Base-by-base conservation (phyloP, 2,329 filamentous ascomycete species). In the Hypocrella siamensis region DNA sequence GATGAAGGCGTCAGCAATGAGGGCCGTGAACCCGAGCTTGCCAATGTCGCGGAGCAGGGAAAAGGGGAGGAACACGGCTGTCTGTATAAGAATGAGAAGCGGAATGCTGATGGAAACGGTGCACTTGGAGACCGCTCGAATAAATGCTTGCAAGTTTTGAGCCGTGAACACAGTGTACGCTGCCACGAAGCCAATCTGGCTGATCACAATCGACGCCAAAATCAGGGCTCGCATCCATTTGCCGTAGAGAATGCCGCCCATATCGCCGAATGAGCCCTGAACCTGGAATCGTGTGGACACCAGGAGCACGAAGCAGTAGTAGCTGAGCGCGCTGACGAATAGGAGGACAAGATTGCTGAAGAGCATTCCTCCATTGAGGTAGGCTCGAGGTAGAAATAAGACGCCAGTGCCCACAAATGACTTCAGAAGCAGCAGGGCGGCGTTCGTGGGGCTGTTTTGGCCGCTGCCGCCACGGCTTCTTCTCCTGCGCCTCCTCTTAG, bases 401-500 rank as follows among this genome's bases (percentile, higher is more conserved):
- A 96, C 88, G 34, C 88, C 88, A 1, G 90, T 98, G 15, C 92
- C 90, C 30, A 98, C 90, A 49, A 98, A 98, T 0, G 88, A 96
- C 61, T 98, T 98, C 42, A 98, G 73, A 26, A 98, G 65, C 33
- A 98, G 67, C 43, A 94, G 56, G 9, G 81, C 77, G 8, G 90
- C 88, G 38, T 80, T 82, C 40, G 75, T 76, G 4, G 81, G 75
- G 31, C 73, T 79, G 44, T 83, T 86, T 33, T 76, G 85, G 25
- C 86, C 83, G 38, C 69, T 74, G 17, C 74, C 71, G 32, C 75
- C 70, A 26, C 82, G 77, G 31, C 71, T 65, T 60, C 84, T 88
- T 49, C 83, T 76, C 57, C 75, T 78, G 47, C 83, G 72, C 56
- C 73, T 79, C 37, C 76, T 72, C 44, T 71, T 67, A 12, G 76